Evolutionary conservation across 2,329 filamentous ascomycete species (phyloP).

Genomic region (Monilinia laxa): DNA sequence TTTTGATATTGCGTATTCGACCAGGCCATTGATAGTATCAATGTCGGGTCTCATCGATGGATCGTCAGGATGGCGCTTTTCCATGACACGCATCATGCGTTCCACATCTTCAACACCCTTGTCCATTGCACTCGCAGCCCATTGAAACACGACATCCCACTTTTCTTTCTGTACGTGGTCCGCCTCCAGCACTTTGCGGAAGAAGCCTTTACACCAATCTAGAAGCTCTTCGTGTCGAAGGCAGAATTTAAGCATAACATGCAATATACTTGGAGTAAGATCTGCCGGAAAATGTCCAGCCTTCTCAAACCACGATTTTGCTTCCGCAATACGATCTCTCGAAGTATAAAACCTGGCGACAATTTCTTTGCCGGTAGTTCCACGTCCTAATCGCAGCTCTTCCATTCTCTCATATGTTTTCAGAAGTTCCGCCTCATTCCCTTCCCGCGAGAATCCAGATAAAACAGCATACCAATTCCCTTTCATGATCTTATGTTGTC

Average conservation of each 20-base stretch:
- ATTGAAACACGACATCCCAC: slow-evolving; percentile 74
- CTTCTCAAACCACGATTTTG: slow-evolving; percentile 66
- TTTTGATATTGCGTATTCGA: slow-evolving; percentile 69
- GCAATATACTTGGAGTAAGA: slow-evolving; percentile 41
- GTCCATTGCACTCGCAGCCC: slow-evolving; percentile 67
- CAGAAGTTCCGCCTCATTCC: slow-evolving; percentile 57
- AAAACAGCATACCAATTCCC: slow-evolving; percentile 51
- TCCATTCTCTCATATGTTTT: slow-evolving; percentile 55
- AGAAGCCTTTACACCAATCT: slow-evolving; percentile 61
- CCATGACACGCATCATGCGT: slow-evolving; percentile 69
- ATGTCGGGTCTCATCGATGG: slow-evolving; percentile 59
- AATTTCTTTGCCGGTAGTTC: slow-evolving; percentile 49
- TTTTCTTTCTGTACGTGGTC: slow-evolving; percentile 50
- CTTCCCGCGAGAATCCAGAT: slow-evolving; percentile 61
- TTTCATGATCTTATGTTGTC: slow-evolving; percentile 35
- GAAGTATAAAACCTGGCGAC: slow-evolving; percentile 64
- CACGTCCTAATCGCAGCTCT: slow-evolving; percentile 48
- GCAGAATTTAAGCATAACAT: slow-evolving; percentile 59
- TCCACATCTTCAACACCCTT: slow-evolving; percentile 71
- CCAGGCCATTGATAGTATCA: slow-evolving; percentile 72
- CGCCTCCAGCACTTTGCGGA: slow-evolving; percentile 47
- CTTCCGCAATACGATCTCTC: slow-evolving; percentile 56
- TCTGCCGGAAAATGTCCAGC: slow-evolving; percentile 25
- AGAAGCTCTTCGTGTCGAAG: slow-evolving; percentile 54
- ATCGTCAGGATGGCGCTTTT: slow-evolving; percentile 49